Percentiles rank a stretch among this genome's conserved stretches.
Evolutionary conservation across 192 early-diverging fungal species (phyloP).

Genomic region (Chytriomyces sp.): DNA sequence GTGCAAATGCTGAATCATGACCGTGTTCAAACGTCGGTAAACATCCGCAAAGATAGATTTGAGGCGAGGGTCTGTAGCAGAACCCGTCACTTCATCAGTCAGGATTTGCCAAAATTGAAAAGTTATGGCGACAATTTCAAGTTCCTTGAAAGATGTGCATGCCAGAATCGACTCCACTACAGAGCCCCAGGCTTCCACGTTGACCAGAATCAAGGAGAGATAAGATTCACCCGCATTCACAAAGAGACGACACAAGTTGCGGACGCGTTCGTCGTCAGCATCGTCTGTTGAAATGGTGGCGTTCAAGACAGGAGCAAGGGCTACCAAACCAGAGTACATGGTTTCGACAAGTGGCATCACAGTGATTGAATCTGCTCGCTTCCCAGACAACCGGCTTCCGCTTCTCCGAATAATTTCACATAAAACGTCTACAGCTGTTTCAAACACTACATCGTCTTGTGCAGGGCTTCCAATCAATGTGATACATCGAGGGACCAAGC

Average conservation of each 20-base stretch:
- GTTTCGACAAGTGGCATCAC: slow-evolving; percentile 59
- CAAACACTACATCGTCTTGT: slow-evolving; percentile 71
- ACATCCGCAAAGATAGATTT: slow-evolving; percentile 58
- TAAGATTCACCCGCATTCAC: slow-evolving; percentile 90
- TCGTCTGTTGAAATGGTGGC: slow-evolving; percentile 24
- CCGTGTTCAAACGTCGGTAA: slow-evolving; percentile 71
- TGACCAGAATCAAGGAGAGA: slow-evolving; percentile 68
- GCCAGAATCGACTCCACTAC: slow-evolving; percentile 82
- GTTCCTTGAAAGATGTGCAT: slow-evolving; percentile 76
- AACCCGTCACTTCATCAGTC: slow-evolving; percentile 56
- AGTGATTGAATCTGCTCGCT: not conserved
- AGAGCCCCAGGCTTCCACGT: slow-evolving; percentile 66
- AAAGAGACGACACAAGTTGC: slow-evolving; percentile 85
- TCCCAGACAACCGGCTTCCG: slow-evolving; percentile 9
- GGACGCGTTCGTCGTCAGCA: slow-evolving; percentile 78
- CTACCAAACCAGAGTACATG: slow-evolving; percentile 60
- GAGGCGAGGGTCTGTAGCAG: not conserved
- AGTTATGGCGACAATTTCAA: slow-evolving; percentile 87
- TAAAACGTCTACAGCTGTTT: slow-evolving; percentile 81
- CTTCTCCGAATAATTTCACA: slow-evolving; percentile 71
- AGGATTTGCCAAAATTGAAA: slow-evolving; percentile 90
- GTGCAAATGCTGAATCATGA: slow-evolving; percentile 83
- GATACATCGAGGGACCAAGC: slow-evolving; percentile 73
- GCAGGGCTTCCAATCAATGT: slow-evolving; percentile 50
- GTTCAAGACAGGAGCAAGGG: slow-evolving; percentile 38